Percentiles rank a stretch among this genome's conserved stretches.
phyloP scores from a whole-genome alignment of 2,329 filamentous ascomycete genomes.

The Fusarium sp. region DNA sequence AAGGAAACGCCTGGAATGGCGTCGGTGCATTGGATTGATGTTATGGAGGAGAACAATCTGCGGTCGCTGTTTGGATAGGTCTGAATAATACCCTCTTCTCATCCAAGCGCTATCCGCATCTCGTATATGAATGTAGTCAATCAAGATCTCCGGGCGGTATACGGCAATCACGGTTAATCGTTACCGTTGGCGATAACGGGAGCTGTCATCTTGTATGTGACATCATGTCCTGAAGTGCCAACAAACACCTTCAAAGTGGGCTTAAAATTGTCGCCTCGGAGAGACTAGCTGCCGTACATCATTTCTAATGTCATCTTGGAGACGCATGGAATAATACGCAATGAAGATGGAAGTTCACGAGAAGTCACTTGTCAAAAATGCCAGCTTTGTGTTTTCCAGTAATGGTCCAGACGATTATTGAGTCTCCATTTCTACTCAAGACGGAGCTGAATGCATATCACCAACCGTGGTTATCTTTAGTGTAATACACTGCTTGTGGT shows the following conservation, averaged over 20 bases:
- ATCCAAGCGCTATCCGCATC: not conserved
- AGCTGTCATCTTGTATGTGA: too few relatives aligned
- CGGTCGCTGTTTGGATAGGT: slow-evolving; percentile 38
- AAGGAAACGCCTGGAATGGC: slow-evolving; percentile 2
- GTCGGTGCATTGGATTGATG: slow-evolving; percentile 38
- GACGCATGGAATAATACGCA: too few relatives aligned
- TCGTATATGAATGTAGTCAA: not conserved
- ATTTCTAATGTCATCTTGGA: not conserved
- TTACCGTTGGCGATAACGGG: too few relatives aligned
- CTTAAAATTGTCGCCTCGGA: not conserved
- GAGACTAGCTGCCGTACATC: not conserved
- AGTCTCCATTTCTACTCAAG: too few relatives aligned
- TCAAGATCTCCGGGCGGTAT: too few relatives aligned
- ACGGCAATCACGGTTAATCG: too few relatives aligned
- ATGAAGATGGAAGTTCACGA: not conserved
- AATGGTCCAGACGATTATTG: too few relatives aligned
- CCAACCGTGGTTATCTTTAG: too few relatives aligned
- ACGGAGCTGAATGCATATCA: too few relatives aligned
- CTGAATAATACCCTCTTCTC: not conserved
- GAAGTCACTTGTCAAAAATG: not conserved
- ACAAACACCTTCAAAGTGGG: too few relatives aligned
- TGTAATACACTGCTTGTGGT: not conserved
- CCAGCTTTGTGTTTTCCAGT: too few relatives aligned
- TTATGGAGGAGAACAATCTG: slow-evolving; percentile 40
- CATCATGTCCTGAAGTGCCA: not conserved